These are phyloP conservation scores for Aureobasidium sp. DNA, from an alignment of 2,329 filamentous ascomycete genomes.

Conservation along the genomic window DNA sequence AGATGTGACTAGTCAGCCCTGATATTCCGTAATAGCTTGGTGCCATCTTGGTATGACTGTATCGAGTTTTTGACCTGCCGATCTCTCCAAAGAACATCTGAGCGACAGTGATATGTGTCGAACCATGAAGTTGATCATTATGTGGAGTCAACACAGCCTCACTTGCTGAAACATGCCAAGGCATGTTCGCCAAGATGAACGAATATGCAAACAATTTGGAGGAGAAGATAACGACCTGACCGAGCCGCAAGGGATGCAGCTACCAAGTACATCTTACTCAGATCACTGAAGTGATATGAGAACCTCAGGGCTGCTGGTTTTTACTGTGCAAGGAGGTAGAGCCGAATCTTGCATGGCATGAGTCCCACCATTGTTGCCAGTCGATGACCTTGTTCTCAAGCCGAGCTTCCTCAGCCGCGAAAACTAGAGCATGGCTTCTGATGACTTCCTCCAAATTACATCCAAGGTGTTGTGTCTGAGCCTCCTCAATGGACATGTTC, in stretches of 20 bases:
- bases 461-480: conserved; percentile 69
- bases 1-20: not conserved
- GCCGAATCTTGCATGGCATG: conserved; percentile 17
- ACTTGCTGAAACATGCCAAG: conserved; percentile 10
- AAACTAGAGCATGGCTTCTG: conserved; percentile 86
- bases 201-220: not conserved
- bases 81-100: not conserved
- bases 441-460: conserved; percentile 81
- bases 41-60: not conserved
- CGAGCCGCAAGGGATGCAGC: not conserved
- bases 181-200: not conserved
- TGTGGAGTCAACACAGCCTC: conserved; percentile 7
- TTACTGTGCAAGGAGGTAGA: not conserved
- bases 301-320: not conserved
- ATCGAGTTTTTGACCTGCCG: not conserved
- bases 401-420: conserved; percentile 86
- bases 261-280: not conserved
- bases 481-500: conserved; percentile 57
- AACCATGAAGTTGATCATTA: not conserved
- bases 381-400: conserved; percentile 61
- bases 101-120: not conserved
- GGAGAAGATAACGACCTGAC: not conserved
- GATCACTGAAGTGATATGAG: not conserved
- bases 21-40: not conserved
- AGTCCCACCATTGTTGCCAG: conserved; percentile 69